Base-by-base conservation (phyloP, 805 yeast species). In the Lipomyces starkeyi region DNA sequence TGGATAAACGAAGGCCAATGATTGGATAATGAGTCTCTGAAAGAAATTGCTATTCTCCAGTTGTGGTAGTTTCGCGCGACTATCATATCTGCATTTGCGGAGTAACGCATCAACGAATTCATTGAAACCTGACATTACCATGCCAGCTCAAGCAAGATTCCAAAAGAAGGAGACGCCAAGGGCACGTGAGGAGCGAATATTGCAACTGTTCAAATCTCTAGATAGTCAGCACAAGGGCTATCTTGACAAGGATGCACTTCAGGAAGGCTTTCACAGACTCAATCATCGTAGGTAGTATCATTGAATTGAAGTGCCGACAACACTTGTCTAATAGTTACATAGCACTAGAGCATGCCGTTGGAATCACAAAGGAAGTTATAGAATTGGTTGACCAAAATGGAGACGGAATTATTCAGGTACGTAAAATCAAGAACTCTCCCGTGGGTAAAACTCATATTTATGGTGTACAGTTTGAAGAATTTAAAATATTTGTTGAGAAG, bases 221-320 rank as follows among this genome's bases (percentile, higher is more conserved):
- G 89, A 86, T 72, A 73, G 78, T 20, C 70, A 80, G 27, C 68
- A 76, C 49, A 75, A 75, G 25, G 85, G 85, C 0, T 69, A 74
- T 27, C 74, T 83, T 2, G 82, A 82, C 64, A 74, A 77, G 11
- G 76, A 75, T 13, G 77, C 81, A 6, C 73, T 84, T 49, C 73
- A 74, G 13, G 68, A 74, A 62, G 86, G 85, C 0, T 82, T 83
- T 59, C 77, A 76, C 73, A 75, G 61, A 32, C 74, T 83, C 52
- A 83, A 88, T 65, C 87, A 83, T 61, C 87, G 92, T 43, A 83
- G 89, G 58, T 79, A 80, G 40, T 56, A 82, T 83, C 64, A 80
- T 90, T 2, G 89, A 2, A n/a, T 43, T 78, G 81, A 54, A 82
- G 88, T 1, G 84, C 91, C 74, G 91, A 2, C 17, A 88, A 75